Evolutionary conservation across 768 basidiomycete species (phyloP).

Genomic region (Suillus placidus): DNA sequence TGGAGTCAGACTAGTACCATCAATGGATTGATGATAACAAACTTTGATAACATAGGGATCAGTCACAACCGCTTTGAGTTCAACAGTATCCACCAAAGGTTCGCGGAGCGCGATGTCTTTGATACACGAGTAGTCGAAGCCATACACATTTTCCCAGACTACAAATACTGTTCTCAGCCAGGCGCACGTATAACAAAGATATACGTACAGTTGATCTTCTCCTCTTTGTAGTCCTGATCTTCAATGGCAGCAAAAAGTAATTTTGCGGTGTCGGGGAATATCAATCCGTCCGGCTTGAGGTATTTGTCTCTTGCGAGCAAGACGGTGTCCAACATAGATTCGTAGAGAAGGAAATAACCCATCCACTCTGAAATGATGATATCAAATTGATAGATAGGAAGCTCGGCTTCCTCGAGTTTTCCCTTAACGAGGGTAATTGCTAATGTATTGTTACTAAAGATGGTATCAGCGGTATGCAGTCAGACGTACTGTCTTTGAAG

Average conservation of each 20-base stretch:
- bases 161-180: conserved; percentile 11
- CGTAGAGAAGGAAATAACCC: conserved; percentile 99
- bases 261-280: conserved; percentile 95
- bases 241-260: conserved; percentile 97
- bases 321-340: conserved; percentile 99
- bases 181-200: not conserved
- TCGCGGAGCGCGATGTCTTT: conserved; percentile 97
- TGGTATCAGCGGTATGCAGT: not conserved
- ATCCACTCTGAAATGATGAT: conserved; percentile 99
- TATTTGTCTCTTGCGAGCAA: conserved; percentile 96
- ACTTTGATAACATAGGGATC: conserved; percentile 91
- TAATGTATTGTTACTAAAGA: conserved; percentile 34
- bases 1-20: conserved; percentile 9
- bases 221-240: conserved; percentile 99
- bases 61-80: conserved; percentile 92
- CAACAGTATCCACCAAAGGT: conserved; percentile 98
- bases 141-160: conserved; percentile 99
- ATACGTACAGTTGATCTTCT: conserved; percentile 92
- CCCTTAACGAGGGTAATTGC: conserved; percentile 96
- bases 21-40: conserved; percentile 15
- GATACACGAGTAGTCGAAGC: conserved; percentile 99
- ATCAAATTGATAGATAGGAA: conserved; percentile 91
- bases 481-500: conserved; percentile 84
- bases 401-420: conserved; percentile 90
- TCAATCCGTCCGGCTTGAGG: conserved; percentile 85